These are phyloP conservation scores for Colletotrichum liriopes DNA, from an alignment of 2,329 filamentous ascomycete species.

Conservation along the genomic window DNA sequence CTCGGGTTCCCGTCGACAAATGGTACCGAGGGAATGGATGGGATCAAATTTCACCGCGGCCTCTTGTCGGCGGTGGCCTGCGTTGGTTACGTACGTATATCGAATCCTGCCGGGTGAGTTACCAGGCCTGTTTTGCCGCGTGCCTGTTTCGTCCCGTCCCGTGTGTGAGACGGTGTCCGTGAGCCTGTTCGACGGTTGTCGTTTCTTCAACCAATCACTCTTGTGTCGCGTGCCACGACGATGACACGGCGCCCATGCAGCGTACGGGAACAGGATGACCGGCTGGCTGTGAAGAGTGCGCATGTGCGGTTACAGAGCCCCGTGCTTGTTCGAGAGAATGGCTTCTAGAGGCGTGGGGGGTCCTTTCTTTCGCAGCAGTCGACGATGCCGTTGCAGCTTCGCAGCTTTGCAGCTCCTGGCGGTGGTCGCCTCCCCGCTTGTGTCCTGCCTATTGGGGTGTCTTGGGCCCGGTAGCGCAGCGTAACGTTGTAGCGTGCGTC, in stretches of 20 bases:
- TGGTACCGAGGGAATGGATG: constrained; percentile 34
- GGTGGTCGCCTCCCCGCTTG: not conserved
- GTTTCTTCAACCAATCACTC: not conserved
- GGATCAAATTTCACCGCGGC: constrained; percentile 34
- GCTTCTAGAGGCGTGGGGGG: constrained; percentile 4
- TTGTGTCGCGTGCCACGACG: constrained; percentile 13
- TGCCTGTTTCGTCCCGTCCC: not conserved
- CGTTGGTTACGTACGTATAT: constrained; percentile 23
- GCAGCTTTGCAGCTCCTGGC: not conserved
- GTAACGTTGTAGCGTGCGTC: constrained; percentile 22
- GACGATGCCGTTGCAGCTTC: not conserved
- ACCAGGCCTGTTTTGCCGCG: not conserved
- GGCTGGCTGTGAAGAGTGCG: not conserved
- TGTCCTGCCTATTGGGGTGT: constrained; percentile 8
- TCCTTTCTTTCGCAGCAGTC: constrained; percentile 22
- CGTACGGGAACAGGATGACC: not conserved
- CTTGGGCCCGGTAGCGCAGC: not conserved
- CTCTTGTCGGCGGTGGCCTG: constrained; percentile 29
- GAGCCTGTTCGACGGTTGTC: not conserved
- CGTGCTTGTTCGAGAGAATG: constrained; percentile 17
- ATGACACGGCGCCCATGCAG: not conserved
- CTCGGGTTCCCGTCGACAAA: constrained; percentile 22
- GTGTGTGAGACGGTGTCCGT: not conserved
- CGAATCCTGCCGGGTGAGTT: constrained; percentile 6
- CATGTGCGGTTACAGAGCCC: not conserved